A percentile compares a stretch with the other conserved stretches of the same genome.
phyloP scores from a whole-genome alignment of 2,329 filamentous ascomycete genomes.

The Fusarium secorum region DNA sequence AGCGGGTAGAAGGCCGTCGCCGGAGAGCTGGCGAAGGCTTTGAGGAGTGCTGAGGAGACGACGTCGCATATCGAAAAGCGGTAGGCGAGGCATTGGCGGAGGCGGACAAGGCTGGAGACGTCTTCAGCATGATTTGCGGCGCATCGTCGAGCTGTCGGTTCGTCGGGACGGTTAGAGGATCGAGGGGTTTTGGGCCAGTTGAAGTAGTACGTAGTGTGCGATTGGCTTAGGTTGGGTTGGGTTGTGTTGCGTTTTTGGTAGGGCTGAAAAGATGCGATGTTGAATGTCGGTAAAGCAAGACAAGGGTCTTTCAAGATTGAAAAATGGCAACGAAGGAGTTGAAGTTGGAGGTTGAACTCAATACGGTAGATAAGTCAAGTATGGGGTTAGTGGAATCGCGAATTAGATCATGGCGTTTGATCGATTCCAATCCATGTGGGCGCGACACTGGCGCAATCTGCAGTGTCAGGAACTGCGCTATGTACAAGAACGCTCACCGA shows the following conservation, averaged over 20 bases:
- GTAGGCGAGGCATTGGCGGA: conserved; percentile 62
- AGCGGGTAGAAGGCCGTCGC: conserved; percentile 41
- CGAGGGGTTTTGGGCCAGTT: conserved; percentile 29
- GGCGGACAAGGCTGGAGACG: conserved; percentile 60
- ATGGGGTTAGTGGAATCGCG: conserved; percentile 38
- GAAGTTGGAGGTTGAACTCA: conserved; percentile 22
- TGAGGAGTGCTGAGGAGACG: conserved; percentile 39
- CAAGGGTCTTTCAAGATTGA: conserved; percentile 21
- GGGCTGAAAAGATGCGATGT: conserved; percentile 16
- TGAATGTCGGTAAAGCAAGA: conserved; percentile 20
- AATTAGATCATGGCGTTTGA: conserved; percentile 42
- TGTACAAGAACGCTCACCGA: conserved; percentile 47
- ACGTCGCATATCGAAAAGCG: conserved; percentile 51
- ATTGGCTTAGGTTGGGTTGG: neutral
- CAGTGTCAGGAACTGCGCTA: conserved; percentile 34
- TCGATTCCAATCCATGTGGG: conserved; percentile 37
- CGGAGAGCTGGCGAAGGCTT: conserved; percentile 39
- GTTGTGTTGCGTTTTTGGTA: conserved; percentile 1
- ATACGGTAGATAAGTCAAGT: conserved; percentile 1
- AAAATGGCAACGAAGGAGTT: conserved; percentile 16
- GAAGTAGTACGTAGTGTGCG: conserved; percentile 15
- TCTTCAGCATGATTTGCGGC: conserved; percentile 66
- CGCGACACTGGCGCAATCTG: conserved; percentile 35
- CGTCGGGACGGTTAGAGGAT: conserved; percentile 21
- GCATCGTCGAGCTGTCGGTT: conserved; percentile 51